Conservation (phyloP, 306 rosid species). For the Glycine tomentella region DNA sequence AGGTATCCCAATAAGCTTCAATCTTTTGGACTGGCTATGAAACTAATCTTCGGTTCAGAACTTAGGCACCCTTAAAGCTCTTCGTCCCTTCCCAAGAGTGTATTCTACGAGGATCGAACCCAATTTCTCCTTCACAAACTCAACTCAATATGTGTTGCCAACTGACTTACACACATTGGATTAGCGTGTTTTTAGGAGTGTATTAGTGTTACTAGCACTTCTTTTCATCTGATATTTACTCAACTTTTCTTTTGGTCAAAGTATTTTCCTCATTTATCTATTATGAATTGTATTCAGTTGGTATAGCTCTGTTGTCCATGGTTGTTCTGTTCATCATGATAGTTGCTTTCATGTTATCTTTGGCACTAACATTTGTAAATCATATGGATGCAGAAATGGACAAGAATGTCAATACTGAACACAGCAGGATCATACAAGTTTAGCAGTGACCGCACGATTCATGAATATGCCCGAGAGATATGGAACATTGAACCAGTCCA, state of each 20-base stretch:
- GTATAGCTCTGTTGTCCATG: constrained; percentile 17
- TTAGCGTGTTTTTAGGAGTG: not conserved
- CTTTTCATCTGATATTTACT: too few relatives aligned
- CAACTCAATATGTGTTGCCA: too few relatives aligned
- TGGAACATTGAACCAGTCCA: constrained; percentile 83
- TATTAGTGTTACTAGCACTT: not conserved
- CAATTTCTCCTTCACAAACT: too few relatives aligned
- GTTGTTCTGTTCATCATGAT: constrained; percentile 9
- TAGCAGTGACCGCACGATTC: constrained; percentile 98
- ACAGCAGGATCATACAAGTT: constrained; percentile 97
- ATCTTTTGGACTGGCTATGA: too few relatives aligned
- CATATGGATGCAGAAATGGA: constrained; percentile 81
- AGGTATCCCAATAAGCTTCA: too few relatives aligned
- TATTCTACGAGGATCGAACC: too few relatives aligned
- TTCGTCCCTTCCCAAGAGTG: too few relatives aligned
- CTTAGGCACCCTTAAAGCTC: too few relatives aligned
- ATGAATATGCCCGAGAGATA: constrained; percentile 87
- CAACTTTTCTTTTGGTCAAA: not conserved
- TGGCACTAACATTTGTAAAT: constrained; percentile 42
- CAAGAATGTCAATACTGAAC: constrained; percentile 92
- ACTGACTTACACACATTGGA: too few relatives aligned
- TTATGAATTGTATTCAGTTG: constrained; percentile 15
- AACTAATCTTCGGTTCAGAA: too few relatives aligned
- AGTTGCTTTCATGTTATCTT: constrained; percentile 18
- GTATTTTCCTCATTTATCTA: constrained; percentile 14